Base-by-base conservation (phyloP, 2,329 filamentous ascomycete genomes). In the Arthrinium phaeospermum region DNA sequence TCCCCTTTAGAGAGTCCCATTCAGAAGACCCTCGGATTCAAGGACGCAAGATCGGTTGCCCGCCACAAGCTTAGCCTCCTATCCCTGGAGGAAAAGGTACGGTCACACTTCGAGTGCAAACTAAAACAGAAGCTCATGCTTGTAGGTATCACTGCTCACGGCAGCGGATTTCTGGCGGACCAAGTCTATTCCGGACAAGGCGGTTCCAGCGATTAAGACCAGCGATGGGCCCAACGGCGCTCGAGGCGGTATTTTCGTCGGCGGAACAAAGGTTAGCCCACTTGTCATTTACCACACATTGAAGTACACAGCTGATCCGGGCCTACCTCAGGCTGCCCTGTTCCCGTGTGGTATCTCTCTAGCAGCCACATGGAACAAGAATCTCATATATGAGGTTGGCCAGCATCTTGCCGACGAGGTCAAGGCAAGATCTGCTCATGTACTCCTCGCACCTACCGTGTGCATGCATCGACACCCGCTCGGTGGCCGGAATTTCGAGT, bases 401-500 rank as follows among this genome's bases (percentile, higher is more conserved):
- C 86, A 89, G 72, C 88, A 94, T 75, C 88, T 96, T 72, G 93
- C 91, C 16, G 86, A 91, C 16, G 93, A 96, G 81, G 86, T 88
- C 34, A 92, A 91, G 77, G 92, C 93, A 24, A 91, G 93, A 78
- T 93, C 92, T 7, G 91, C 92, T 41, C 88, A 94, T 73, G 88
- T 95, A 46, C 85, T 95, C 5, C 86, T 96, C 12, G 93, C 91
- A 0, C 93, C 93, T 2, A 95, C 93, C 0, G 91, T 95, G 46
- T 95, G 94, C 83, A 92, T 94, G 86, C 94, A 96, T 78, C 89
- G 94, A 22, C 93, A 93, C 69, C 94, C 94, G 0, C 86, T 96
- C 0, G 94, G 94, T n/a, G 94, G 94, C 24, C 88, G 94, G 73
- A 95, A 95, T 75, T 97, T 96, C 76, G 94, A 97, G 82, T 95